Percentiles rank a stretch among this genome's conserved stretches.
phyloP scores from a whole-genome alignment of 176 grass and related monocot genomes.

The Bothriochloa decipiens region DNA sequence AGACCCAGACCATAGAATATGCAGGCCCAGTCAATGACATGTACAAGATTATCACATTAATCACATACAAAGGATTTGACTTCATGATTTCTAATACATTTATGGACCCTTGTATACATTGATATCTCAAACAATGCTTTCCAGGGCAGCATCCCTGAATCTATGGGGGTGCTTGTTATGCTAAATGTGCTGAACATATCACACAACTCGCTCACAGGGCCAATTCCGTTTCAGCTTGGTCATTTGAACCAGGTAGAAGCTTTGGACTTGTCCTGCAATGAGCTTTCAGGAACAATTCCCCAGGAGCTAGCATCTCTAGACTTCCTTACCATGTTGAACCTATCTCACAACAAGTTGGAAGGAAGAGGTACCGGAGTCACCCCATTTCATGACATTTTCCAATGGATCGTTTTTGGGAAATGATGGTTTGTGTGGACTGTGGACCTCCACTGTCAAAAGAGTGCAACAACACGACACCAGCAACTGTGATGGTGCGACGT shows the following conservation, averaged over 20 bases:
- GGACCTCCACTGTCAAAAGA: not conserved
- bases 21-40: not conserved
- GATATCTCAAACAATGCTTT: slow-evolving; percentile 37
- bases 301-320: slow-evolving; percentile 39
- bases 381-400: not conserved
- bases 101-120: not conserved
- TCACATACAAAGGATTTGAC: slow-evolving; percentile 4
- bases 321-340: slow-evolving; percentile 35
- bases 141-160: slow-evolving; percentile 39
- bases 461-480: not conserved
- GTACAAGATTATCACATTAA: slow-evolving; percentile 10
- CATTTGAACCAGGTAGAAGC: slow-evolving; percentile 34
- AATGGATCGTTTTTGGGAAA: not conserved
- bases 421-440: not conserved
- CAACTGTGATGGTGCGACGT: no score
- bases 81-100: not conserved
- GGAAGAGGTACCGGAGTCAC: slow-evolving; percentile 17
- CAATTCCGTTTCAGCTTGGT: slow-evolving; percentile 9
- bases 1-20: slow-evolving; percentile 29
- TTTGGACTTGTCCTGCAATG: slow-evolving; percentile 49
- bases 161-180: slow-evolving; percentile 33
- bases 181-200: slow-evolving; percentile 25
- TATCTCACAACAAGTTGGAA: slow-evolving; percentile 40
- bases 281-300: slow-evolving; percentile 40
- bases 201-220: not conserved